These are phyloP conservation scores for Secale cereale DNA, from an alignment of 176 grass and related monocot genomes.

Conservation along the genomic window DNA sequence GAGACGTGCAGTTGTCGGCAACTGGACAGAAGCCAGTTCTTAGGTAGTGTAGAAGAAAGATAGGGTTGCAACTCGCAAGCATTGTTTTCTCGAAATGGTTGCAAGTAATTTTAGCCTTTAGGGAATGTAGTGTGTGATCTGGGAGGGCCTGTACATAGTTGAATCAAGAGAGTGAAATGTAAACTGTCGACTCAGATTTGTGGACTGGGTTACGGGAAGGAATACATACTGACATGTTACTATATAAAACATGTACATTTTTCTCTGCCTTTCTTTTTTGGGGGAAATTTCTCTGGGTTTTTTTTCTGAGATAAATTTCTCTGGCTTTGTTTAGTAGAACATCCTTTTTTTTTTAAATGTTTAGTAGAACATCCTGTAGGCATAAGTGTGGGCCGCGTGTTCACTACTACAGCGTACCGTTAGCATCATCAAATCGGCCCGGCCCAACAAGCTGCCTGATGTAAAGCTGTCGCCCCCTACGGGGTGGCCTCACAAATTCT, in stretches of 20 bases:
- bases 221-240: neutral
- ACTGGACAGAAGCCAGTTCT: slow-evolving; percentile 53
- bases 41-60: slow-evolving; percentile 30
- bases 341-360: no score
- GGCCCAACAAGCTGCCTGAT: neutral
- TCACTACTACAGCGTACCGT: no score
- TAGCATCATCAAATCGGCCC: neutral
- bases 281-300: no score
- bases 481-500: slow-evolving; percentile 35
- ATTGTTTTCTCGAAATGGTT: slow-evolving; percentile 7
- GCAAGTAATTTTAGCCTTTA: slow-evolving; percentile 9
- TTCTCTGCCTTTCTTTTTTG: no score
- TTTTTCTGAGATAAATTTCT: no score
- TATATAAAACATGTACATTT: neutral
- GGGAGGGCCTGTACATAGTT: slow-evolving; percentile 26
- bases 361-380: no score
- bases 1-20: slow-evolving; percentile 58
- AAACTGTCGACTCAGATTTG: neutral
- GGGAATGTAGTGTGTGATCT: neutral
- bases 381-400: no score
- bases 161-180: slow-evolving; percentile 3
- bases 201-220: neutral
- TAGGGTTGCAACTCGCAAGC: slow-evolving; percentile 7
- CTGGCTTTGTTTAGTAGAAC: no score
- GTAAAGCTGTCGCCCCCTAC: neutral